These are phyloP conservation scores for Glycine latifolia DNA, from an alignment of 306 rosid species.

Conservation along the genomic window DNA sequence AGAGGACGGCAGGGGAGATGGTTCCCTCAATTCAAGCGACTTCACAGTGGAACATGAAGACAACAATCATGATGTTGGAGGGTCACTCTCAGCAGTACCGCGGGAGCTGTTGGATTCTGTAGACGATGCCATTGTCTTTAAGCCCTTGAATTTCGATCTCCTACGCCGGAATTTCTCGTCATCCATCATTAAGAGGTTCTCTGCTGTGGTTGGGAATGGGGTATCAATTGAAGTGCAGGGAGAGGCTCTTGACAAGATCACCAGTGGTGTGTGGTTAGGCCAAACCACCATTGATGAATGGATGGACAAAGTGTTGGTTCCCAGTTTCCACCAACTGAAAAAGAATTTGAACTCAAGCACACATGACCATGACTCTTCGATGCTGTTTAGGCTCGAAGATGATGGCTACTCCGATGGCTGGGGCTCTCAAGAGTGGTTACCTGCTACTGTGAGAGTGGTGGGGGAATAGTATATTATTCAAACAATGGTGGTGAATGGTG, in stretches of 20 bases:
- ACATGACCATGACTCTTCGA: slow-evolving; percentile 48
- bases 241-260: slow-evolving; percentile 77
- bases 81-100: slow-evolving; percentile 49
- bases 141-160: slow-evolving; percentile 66
- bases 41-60: slow-evolving; percentile 79
- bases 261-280: slow-evolving; percentile 85
- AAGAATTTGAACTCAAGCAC: slow-evolving; percentile 45
- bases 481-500: slow-evolving; percentile 37
- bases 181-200: slow-evolving; percentile 60
- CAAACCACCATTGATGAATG: slow-evolving; percentile 76
- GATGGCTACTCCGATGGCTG: slow-evolving; percentile 59
- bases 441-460: slow-evolving; percentile 65
- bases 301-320: slow-evolving; percentile 75
- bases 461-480: slow-evolving; percentile 38
- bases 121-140: slow-evolving; percentile 81
- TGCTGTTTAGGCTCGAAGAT: slow-evolving; percentile 74
- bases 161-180: slow-evolving; percentile 59
- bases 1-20: slow-evolving; percentile 77
- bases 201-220: slow-evolving; percentile 64
- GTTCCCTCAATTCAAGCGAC: slow-evolving; percentile 92
- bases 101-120: slow-evolving; percentile 69
- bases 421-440: slow-evolving; percentile 66
- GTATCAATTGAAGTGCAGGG: slow-evolving; percentile 74
- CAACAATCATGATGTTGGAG: slow-evolving; percentile 51
- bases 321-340: slow-evolving; percentile 76